Percentiles rank a stretch among this genome's conserved stretches.
These are phyloP conservation scores for Cyclotella kingstonii DNA, from an alignment of 108 stramenopile species.

Conservation along the genomic window DNA sequence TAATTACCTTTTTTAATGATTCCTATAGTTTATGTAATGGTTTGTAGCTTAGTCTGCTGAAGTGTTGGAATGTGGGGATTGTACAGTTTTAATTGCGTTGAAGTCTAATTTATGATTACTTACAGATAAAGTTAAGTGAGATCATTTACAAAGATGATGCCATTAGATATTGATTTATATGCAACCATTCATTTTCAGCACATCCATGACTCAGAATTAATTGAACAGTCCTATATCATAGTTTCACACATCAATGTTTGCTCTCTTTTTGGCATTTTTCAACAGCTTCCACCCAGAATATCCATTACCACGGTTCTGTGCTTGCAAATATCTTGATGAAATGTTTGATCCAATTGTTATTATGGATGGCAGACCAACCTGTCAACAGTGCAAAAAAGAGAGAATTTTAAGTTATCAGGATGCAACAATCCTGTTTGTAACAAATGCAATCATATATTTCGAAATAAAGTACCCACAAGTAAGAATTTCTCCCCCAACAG, in stretches of 20 bases:
- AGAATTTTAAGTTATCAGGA: not conserved
- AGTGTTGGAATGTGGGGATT: no score
- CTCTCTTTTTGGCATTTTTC: constrained; percentile 39
- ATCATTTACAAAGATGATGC: no score
- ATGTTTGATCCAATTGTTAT: constrained; percentile 25
- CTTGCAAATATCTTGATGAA: constrained; percentile 28
- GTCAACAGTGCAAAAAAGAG: not conserved
- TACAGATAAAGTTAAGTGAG: no score
- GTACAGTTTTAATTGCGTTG: no score
- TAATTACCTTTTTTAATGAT: no score
- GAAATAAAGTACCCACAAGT: constrained; percentile 4
- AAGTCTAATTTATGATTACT: no score
- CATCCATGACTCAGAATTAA: no score
- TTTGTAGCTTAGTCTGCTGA: no score
- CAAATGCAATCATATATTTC: not conserved
- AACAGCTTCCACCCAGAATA: constrained; percentile 42
- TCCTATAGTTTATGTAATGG: no score
- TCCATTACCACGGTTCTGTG: constrained; percentile 42
- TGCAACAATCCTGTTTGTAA: not conserved
- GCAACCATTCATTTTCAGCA: no score
- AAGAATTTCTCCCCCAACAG: constrained; percentile 67
- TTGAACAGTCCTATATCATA: no score
- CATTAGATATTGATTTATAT: no score
- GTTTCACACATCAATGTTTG: constrained; percentile 18
- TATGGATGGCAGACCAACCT: constrained; percentile 43